Evolutionary conservation across 192 early-diverging fungal genomes (phyloP).

Genomic region (Backusella liffmaniae): DNA sequence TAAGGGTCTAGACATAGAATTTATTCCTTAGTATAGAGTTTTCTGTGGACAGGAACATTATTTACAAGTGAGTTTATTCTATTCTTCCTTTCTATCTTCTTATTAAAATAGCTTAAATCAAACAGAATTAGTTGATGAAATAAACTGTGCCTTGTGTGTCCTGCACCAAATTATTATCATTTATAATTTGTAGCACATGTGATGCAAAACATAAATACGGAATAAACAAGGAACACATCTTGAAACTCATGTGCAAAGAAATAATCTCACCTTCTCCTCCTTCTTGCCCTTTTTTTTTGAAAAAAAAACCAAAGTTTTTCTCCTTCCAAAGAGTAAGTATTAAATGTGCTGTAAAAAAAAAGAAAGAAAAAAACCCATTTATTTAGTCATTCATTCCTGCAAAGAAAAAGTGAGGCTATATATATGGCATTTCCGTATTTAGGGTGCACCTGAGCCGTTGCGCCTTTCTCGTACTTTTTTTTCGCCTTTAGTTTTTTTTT

Average conservation of each 20-base stretch:
- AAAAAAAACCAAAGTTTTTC: not conserved
- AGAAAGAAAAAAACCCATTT: not conserved
- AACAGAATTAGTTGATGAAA: not conserved
- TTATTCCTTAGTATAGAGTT: not conserved
- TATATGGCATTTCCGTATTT: not conserved
- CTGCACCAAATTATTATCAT: not conserved
- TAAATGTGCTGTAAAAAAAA: not conserved
- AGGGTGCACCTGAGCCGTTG: not conserved
- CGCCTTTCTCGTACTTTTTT: not conserved
- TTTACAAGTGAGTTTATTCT: not conserved
- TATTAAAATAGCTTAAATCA: not conserved
- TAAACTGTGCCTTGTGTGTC: not conserved
- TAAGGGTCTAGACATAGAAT: not conserved
- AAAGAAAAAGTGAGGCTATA: not conserved
- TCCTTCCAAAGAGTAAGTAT: not conserved
- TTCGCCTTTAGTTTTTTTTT: not conserved
- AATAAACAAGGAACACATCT: constrained; percentile 1
- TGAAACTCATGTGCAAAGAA: not conserved
- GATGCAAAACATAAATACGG: not conserved
- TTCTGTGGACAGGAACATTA: not conserved
- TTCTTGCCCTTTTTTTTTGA: not conserved
- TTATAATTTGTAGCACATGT: constrained; percentile 9
- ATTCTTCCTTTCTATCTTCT: no score
- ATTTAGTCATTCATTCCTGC: not conserved
- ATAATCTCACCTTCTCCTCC: not conserved